These are phyloP conservation scores for Paraphoma chrysanthemicola DNA, from an alignment of 2,329 filamentous ascomycete genomes.

Conservation along the genomic window DNA sequence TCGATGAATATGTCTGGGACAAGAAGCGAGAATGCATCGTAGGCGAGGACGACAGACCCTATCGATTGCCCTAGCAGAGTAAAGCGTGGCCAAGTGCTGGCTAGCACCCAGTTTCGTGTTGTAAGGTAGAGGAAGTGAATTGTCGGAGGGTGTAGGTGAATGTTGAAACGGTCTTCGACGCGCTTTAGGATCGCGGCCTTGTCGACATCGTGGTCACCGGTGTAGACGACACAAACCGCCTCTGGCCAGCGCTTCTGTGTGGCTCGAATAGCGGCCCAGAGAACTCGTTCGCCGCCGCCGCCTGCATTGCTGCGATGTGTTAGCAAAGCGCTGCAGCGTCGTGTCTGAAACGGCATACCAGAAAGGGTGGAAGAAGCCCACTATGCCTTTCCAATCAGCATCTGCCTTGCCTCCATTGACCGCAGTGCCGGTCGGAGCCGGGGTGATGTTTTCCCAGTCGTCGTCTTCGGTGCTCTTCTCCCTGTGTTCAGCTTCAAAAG, in stretches of 20 bases:
- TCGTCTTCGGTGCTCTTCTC: slow-evolving; percentile 57
- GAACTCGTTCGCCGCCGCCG: slow-evolving; percentile 91
- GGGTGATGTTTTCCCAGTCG: slow-evolving; percentile 74
- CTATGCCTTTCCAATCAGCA: slow-evolving; percentile 78
- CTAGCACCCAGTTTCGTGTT: slow-evolving; percentile 83
- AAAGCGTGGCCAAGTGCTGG: slow-evolving; percentile 88
- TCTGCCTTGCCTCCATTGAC: slow-evolving; percentile 54
- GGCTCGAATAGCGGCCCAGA: slow-evolving; percentile 93
- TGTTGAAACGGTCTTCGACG: slow-evolving; percentile 88
- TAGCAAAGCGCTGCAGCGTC: slow-evolving; percentile 9
- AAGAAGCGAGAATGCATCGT: slow-evolving; percentile 90
- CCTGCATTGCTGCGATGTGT: slow-evolving; percentile 79
- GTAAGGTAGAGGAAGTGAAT: slow-evolving; percentile 90
- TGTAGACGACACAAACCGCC: slow-evolving; percentile 91
- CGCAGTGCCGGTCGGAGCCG: slow-evolving; percentile 55
- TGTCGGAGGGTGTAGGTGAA: slow-evolving; percentile 81
- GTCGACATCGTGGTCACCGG: slow-evolving; percentile 87
- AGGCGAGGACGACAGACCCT: slow-evolving; percentile 84
- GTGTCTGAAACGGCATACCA: slow-evolving; percentile 65
- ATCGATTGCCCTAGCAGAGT: slow-evolving; percentile 93
- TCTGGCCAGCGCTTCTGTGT: slow-evolving; percentile 89
- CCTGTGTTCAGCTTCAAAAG: slow-evolving; percentile 25
- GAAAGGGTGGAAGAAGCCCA: slow-evolving; percentile 98
- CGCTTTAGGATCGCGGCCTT: slow-evolving; percentile 79
- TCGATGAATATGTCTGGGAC: slow-evolving; percentile 95